These are phyloP conservation scores for Acanthamoeba castellanii DNA, from an alignment of 208 protist genomes.

Conservation along the genomic window DNA sequence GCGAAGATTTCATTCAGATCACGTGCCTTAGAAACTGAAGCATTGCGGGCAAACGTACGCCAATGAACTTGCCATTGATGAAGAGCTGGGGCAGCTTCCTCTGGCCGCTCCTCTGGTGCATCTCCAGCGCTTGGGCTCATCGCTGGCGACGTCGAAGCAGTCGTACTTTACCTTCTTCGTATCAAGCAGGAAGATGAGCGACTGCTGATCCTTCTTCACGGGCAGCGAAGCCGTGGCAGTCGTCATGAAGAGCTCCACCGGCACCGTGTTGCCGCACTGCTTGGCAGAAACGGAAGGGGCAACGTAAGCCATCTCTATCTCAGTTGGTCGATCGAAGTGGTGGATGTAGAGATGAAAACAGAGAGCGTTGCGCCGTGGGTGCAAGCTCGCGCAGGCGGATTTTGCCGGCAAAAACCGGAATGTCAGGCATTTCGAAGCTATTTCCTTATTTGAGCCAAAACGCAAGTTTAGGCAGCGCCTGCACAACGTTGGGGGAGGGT, in stretches of 20 bases:
- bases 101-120: slow-evolving; percentile 70
- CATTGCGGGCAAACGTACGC: background rate
- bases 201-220: slow-evolving; percentile 69
- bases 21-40: background rate
- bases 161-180: slow-evolving; percentile 68
- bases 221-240: slow-evolving; percentile 35
- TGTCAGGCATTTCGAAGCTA: no score
- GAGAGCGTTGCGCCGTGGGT: no score
- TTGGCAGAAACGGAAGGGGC: background rate
- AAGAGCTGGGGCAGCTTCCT: slow-evolving; percentile 71
- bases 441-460: no score
- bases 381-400: no score
- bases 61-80: slow-evolving; percentile 54
- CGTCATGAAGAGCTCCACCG: slow-evolving; percentile 59
- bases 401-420: no score
- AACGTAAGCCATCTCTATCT: no score
- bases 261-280: slow-evolving; percentile 17
- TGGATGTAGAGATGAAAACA: no score
- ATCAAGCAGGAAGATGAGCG: slow-evolving; percentile 60
- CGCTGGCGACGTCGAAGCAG: slow-evolving; percentile 55
- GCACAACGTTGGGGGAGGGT: background rate
- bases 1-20: background rate
- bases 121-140: slow-evolving; percentile 60
- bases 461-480: background rate
- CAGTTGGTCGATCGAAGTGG: no score